Evolutionary conservation across 192 early-diverging fungal genomes (phyloP), one percentile per base, ranked within the genome.

Genomic region (Geranomyces michiganensis): DNA sequence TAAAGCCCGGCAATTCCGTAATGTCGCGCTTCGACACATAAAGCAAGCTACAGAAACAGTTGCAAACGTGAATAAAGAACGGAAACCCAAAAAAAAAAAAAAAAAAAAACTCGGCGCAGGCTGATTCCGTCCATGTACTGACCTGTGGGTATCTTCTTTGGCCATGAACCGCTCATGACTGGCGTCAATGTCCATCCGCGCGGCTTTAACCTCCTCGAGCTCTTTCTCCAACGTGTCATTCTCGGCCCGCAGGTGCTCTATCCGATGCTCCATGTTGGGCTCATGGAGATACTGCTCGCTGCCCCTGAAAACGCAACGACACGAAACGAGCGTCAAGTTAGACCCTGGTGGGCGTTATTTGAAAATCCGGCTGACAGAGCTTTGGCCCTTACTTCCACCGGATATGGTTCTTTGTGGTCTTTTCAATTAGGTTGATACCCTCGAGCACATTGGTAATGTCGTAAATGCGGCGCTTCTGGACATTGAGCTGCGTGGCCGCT

Each of bases 361-460:
- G n/a, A n/a, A n/a, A n/a, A n/a, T n/a, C n/a, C n/a, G n/a, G n/a
- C n/a, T n/a, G n/a, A n/a, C n/a, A n/a, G n/a, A 5, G 14, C 15
- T 10, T 29, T 7, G 32, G 7, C 3, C 81, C 85, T 74, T 81
- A 90, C 88, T 81, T 90, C 87, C 88, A 88, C 51, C 85, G 78
- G 30, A 90, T 85, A 77, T 88, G 85, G 71, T 90, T 90, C 72
- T 87, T 87, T 8, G 85, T 85, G 61, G 81, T 86, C 69, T 90
- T 90, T 66, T 90, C 85, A 46, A 88, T 87, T 49, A 90, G 69
- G 24, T 81, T 73, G 48, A 90, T 85, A 1, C 88, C 88, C 73
- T 90, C 88, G 32, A 90, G 74, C 10, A 90, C 88, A 67, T 88
- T 87, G 27, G 88, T 90, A 47, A 90, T 90, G 49, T 90, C 88